Evolutionary conservation across 164 flowering plant species (phyloP).

Genomic region (Annona squamosa): DNA sequence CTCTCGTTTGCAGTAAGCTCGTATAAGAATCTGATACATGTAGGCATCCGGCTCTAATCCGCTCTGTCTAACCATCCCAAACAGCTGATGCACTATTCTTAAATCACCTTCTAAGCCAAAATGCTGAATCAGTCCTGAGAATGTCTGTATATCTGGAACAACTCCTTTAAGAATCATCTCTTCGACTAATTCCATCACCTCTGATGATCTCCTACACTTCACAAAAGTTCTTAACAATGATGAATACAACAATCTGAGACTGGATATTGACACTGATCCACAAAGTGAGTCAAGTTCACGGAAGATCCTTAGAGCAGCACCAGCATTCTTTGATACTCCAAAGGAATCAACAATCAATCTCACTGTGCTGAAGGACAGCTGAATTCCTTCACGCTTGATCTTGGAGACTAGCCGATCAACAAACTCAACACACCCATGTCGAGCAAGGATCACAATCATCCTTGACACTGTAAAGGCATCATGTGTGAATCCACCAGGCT

Average conservation of each 20-base stretch:
- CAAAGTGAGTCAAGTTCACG: conserved; percentile 41
- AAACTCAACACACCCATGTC: conserved; percentile 49
- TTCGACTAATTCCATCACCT: conserved; percentile 53
- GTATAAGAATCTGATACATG: conserved; percentile 60
- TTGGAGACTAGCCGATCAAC: conserved; percentile 60
- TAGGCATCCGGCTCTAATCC: conserved; percentile 73
- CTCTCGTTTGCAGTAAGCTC: conserved; percentile 61
- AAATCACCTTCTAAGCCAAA: conserved; percentile 73
- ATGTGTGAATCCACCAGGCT: conserved; percentile 70
- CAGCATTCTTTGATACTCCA: conserved; percentile 69
- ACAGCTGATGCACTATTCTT: conserved; percentile 65
- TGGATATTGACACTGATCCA: conserved; percentile 36
- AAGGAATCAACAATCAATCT: conserved; percentile 67
- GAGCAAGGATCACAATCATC: conserved; percentile 63
- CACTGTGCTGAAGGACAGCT: conserved; percentile 54
- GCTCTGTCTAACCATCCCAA: conserved; percentile 64
- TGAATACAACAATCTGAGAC: conserved; percentile 60
- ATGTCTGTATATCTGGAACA: conserved; percentile 73
- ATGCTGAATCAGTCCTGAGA: conserved; percentile 74
- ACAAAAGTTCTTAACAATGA: conserved; percentile 68
- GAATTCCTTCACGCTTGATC: conserved; percentile 55
- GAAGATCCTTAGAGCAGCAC: conserved; percentile 71
- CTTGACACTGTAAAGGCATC: conserved; percentile 70
- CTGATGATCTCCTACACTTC: conserved; percentile 55
- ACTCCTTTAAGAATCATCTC: conserved; percentile 60